Percentiles rank a stretch among this genome's conserved stretches.
Evolutionary conservation across 148 eudicot genomes (phyloP).

Genomic region (Diospyros kaki): DNA sequence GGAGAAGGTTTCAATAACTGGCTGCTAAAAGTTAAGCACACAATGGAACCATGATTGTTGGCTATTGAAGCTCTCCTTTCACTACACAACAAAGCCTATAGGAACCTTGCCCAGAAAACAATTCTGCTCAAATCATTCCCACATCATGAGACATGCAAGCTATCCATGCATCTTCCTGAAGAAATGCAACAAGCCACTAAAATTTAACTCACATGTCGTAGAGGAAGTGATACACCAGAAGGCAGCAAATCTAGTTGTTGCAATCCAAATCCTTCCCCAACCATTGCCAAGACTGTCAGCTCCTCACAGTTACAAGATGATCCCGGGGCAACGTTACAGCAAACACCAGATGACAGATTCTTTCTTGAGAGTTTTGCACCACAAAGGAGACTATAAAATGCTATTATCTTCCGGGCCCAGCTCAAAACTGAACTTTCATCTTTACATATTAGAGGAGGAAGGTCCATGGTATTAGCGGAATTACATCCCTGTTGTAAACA

Average conservation of each 20-base stretch:
- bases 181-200: neutral
- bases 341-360: slow-evolving; percentile 75
- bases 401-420: slow-evolving; percentile 83
- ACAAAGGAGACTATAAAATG: slow-evolving; percentile 81
- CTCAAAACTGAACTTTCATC: slow-evolving; percentile 61
- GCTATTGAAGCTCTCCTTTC: no score
- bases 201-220: slow-evolving; percentile 75
- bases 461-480: slow-evolving; percentile 48
- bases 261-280: slow-evolving; percentile 90
- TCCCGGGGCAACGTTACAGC: slow-evolving; percentile 71
- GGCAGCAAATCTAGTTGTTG: slow-evolving; percentile 94
- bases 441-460: slow-evolving; percentile 69
- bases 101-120: no score
- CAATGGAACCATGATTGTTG: no score
- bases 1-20: no score
- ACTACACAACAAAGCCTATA: no score
- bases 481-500: slow-evolving; percentile 69
- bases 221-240: slow-evolving; percentile 85
- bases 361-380: slow-evolving; percentile 57
- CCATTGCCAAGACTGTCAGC: slow-evolving; percentile 86
- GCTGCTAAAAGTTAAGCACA: no score
- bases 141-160: neutral
- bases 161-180: neutral
- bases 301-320: slow-evolving; percentile 61
- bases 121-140: neutral